Conservation (phyloP, 352 stramenopile genomes). For the Globisporangium spinosum region DNA sequence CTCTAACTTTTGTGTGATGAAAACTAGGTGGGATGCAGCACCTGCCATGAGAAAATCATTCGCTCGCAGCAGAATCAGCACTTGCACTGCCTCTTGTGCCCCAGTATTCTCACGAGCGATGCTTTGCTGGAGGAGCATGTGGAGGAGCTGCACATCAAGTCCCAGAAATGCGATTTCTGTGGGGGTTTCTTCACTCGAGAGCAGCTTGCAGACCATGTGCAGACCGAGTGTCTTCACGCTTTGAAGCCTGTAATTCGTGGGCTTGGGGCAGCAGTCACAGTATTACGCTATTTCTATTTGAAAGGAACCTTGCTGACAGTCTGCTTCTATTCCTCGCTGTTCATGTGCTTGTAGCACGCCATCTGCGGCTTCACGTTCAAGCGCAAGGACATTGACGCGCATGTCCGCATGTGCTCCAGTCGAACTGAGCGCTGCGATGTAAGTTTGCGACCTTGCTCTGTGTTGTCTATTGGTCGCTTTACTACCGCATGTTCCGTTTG, state of each 20-base stretch:
- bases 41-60: slow-evolving; percentile 34
- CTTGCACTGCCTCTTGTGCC: slow-evolving; percentile 39
- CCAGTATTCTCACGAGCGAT: slow-evolving; percentile 19
- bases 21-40: slow-evolving; percentile 35
- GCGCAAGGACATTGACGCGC: slow-evolving; percentile 31
- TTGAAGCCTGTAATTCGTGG: slow-evolving; percentile 24
- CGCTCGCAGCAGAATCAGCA: slow-evolving; percentile 29
- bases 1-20: not conserved
- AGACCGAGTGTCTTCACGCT: slow-evolving; percentile 22
- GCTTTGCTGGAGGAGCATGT: slow-evolving; percentile 19
- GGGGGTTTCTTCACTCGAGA: slow-evolving; percentile 24
- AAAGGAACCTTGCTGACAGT: not conserved
- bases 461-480: not conserved
- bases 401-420: slow-evolving; percentile 40
- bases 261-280: not conserved
- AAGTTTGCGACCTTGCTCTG: slow-evolving; percentile 1
- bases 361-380: slow-evolving; percentile 55
- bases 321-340: not conserved
- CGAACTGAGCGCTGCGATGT: slow-evolving; percentile 59
- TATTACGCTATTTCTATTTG: not conserved
- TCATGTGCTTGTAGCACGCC: slow-evolving; percentile 24
- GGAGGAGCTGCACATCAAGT: slow-evolving; percentile 19
- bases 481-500: not conserved
- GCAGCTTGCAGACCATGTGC: slow-evolving; percentile 22
- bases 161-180: slow-evolving; percentile 29